Percentiles rank a stretch among this genome's conserved stretches.
Evolutionary conservation across 1,139 yeast species (phyloP).

Genomic region (Hemisphaericaspora xylanilytica): DNA sequence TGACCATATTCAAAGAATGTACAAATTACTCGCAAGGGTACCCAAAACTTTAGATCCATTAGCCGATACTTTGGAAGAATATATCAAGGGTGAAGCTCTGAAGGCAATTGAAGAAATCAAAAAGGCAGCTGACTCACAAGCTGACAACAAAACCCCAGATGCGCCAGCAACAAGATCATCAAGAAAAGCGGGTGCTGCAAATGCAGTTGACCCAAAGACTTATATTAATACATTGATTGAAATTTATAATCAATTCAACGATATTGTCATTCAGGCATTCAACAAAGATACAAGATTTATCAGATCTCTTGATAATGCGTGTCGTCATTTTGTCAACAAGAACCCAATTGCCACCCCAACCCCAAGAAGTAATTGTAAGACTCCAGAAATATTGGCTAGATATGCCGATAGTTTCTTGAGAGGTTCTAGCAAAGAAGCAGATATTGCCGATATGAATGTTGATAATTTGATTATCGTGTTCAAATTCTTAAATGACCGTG

Average conservation of each 20-base stretch:
- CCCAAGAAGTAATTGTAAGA: slow-evolving; percentile 49
- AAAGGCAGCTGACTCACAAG: slow-evolving; percentile 40
- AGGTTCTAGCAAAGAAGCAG: slow-evolving; percentile 69
- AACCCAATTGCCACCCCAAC: slow-evolving; percentile 77
- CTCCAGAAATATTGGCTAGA: slow-evolving; percentile 89
- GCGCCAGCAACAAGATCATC: slow-evolving; percentile 17
- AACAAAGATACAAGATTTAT: slow-evolving; percentile 76
- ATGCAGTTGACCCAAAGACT: slow-evolving; percentile 63
- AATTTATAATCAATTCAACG: slow-evolving; percentile 65
- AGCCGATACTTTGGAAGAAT: slow-evolving; percentile 68
- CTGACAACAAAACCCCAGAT: slow-evolving; percentile 32
- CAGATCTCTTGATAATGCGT: slow-evolving; percentile 86
- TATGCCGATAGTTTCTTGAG: slow-evolving; percentile 84
- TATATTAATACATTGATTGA: slow-evolving; percentile 76
- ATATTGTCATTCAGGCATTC: slow-evolving; percentile 68
- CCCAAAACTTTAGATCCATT: slow-evolving; percentile 75
- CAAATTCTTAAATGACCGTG: slow-evolving; percentile 89
- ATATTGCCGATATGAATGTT: slow-evolving; percentile 68
- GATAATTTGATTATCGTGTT: slow-evolving; percentile 86
- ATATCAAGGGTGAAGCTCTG: slow-evolving; percentile 72
- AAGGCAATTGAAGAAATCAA: slow-evolving; percentile 67
- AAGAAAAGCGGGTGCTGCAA: slow-evolving; percentile 25
- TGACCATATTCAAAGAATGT: slow-evolving; percentile 78
- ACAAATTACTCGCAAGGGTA: slow-evolving; percentile 69
- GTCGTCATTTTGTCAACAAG: slow-evolving; percentile 77